These are phyloP conservation scores for Kodamaea laetipori DNA, from an alignment of 805 yeast genomes.

Conservation along the genomic window DNA sequence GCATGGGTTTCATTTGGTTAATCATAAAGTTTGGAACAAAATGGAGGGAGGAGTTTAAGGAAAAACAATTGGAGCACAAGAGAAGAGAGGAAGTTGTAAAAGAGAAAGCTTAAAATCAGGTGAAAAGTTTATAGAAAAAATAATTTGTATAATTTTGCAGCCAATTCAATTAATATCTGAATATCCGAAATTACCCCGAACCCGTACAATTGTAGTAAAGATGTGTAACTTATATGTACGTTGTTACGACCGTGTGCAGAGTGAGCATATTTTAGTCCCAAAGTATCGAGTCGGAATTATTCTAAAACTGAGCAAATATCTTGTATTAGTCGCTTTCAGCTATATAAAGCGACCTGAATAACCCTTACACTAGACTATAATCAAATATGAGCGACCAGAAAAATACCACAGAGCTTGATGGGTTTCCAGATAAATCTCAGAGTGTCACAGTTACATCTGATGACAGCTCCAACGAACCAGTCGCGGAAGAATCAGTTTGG, in stretches of 20 bases:
- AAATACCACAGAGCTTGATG: too few species aligned
- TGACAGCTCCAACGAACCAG: background rate
- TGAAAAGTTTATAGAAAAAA: background rate
- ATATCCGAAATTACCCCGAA: background rate
- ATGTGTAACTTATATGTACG: too few species aligned
- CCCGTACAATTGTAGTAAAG: background rate
- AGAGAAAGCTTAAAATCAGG: background rate
- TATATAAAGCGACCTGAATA: too few species aligned
- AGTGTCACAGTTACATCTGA: background rate
- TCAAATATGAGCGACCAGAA: too few species aligned
- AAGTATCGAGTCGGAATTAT: too few species aligned
- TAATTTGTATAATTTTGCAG: constrained; percentile 1
- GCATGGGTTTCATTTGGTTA: constrained; percentile 21
- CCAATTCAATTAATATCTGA: background rate
- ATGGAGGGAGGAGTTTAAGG: constrained; percentile 23
- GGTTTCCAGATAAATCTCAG: background rate
- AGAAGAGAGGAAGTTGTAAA: background rate
- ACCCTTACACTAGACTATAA: too few species aligned
- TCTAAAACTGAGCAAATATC: too few species aligned
- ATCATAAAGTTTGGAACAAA: constrained; percentile 24
- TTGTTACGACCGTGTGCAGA: background rate
- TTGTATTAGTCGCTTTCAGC: too few species aligned
- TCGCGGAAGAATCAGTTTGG: constrained; percentile 18
- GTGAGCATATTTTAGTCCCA: too few species aligned
- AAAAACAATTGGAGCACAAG: background rate